Conservation (phyloP, 2,329 filamentous ascomycete genomes). For the Alternaria consortialis region DNA sequence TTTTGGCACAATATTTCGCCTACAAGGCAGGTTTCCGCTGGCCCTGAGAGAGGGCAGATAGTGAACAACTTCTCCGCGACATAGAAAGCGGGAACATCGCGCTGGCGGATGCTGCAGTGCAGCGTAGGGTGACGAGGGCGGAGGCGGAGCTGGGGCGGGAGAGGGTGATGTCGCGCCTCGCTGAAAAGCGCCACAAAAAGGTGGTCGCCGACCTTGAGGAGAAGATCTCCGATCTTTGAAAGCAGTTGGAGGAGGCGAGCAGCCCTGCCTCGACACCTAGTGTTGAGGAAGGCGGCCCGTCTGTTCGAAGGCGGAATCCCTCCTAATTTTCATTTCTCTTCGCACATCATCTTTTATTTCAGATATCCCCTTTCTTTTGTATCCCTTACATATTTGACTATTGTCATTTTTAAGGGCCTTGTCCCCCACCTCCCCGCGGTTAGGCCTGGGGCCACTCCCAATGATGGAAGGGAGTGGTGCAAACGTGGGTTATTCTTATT, state of each 20-base stretch:
- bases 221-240: neutral
- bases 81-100: too few relatives aligned
- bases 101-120: too few relatives aligned
- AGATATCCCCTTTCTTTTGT: neutral
- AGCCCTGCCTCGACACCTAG: neutral
- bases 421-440: conserved; percentile 4
- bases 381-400: neutral
- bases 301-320: neutral
- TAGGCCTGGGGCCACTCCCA: conserved; percentile 7
- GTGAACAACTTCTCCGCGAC: too few relatives aligned
- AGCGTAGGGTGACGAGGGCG: neutral
- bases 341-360: neutral
- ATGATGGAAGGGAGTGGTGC: conserved; percentile 4
- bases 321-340: neutral
- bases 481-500: conserved; percentile 2
- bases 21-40: neutral
- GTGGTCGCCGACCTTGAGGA: neutral
- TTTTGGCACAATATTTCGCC: neutral
- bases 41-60: neutral
- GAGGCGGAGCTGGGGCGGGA: neutral
- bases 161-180: neutral
- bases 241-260: neutral
- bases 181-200: neutral
- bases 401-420: conserved; percentile 2
- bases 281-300: neutral